Evolutionary conservation across 345 rosid species (phyloP).

Genomic region (Physaria fendleri): DNA sequence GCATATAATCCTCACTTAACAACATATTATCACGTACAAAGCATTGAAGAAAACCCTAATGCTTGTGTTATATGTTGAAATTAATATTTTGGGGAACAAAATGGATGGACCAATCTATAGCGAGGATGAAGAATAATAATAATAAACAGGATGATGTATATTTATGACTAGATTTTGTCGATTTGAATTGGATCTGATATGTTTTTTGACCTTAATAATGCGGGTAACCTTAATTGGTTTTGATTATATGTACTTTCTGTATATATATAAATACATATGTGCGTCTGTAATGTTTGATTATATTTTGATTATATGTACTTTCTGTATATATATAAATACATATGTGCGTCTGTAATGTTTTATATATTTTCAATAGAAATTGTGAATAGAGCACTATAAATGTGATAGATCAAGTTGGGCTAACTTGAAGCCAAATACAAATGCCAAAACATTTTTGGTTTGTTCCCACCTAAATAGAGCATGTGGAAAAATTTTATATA

Average conservation of each 20-base stretch:
- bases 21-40: constrained; percentile 63
- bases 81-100: neutral
- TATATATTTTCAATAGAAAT: neutral
- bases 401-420: neutral
- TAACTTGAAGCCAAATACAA: constrained; percentile 2
- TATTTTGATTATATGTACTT: constrained; percentile 26
- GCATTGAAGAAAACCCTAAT: constrained; percentile 93
- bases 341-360: too few species aligned
- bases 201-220: constrained; percentile 11
- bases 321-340: constrained; percentile 17
- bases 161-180: neutral
- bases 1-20: constrained; percentile 77
- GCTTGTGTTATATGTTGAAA: constrained; percentile 60
- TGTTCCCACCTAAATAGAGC: constrained; percentile 25
- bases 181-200: constrained; percentile 9
- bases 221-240: constrained; percentile 8
- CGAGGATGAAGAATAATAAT: constrained; percentile 13
- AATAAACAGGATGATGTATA: neutral
- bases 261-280: constrained; percentile 11
- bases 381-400: neutral
- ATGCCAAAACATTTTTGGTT: constrained; percentile 20
- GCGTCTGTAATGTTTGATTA: too few species aligned
- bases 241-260: constrained; percentile 24
- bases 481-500: neutral
- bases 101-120: constrained; percentile 11